These are phyloP conservation scores for Hypoxylon sp. DNA, from an alignment of 2,329 filamentous ascomycete genomes.

Conservation along the genomic window DNA sequence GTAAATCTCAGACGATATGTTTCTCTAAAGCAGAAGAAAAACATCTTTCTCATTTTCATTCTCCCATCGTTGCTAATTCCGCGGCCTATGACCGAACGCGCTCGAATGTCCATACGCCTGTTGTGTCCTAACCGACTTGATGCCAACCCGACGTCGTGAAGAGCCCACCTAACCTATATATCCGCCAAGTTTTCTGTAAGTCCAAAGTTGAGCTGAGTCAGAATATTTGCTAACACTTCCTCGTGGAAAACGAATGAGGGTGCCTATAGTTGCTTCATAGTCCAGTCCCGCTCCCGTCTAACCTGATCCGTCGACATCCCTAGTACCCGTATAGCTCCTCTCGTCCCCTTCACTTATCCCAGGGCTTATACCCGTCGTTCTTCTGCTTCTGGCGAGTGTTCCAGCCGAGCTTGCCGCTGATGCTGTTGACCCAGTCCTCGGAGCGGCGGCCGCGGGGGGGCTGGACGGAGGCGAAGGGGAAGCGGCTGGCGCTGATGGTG, in stretches of 20 bases:
- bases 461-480: conserved; percentile 81
- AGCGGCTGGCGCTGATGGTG: conserved; percentile 80
- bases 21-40: not conserved
- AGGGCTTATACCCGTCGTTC: conserved; percentile 60
- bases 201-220: too few relatives aligned
- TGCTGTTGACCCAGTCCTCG: conserved; percentile 85
- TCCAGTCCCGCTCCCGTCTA: too few relatives aligned
- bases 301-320: too few relatives aligned
- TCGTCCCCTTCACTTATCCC: conserved; percentile 45
- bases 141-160: too few relatives aligned
- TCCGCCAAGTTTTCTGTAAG: too few relatives aligned
- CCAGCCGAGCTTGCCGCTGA: conserved; percentile 80
- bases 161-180: too few relatives aligned
- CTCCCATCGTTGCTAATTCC: not conserved
- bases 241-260: too few relatives aligned
- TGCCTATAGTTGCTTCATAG: too few relatives aligned
- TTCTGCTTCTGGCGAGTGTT: conserved; percentile 83
- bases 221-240: too few relatives aligned
- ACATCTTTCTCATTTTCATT: not conserved
- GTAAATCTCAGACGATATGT: not conserved
- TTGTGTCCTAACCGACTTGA: not conserved
- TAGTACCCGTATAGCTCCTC: not conserved
- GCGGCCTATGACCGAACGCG: not conserved
- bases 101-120: not conserved
- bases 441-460: conserved; percentile 71